Evolutionary conservation across 192 early-diverging fungal genomes (phyloP).

Genomic region (Ramicandelaber brevisporus): DNA sequence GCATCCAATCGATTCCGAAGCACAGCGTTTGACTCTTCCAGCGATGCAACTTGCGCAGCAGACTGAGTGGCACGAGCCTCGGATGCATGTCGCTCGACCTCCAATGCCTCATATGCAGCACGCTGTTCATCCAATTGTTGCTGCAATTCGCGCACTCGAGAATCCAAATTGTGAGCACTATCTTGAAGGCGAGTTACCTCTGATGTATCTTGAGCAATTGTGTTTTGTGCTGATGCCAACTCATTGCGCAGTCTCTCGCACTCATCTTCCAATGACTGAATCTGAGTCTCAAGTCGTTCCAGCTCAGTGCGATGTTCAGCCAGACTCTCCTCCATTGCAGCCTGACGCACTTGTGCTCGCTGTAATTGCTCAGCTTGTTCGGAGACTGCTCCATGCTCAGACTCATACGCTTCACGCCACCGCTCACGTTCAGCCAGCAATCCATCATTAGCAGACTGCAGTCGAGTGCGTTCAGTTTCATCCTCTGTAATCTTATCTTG

Average conservation of each 20-base stretch:
- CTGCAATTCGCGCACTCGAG: conserved; percentile 22
- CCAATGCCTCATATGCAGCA: conserved; percentile 10
- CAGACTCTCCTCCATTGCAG: conserved; percentile 32
- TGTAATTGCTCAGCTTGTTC: conserved; percentile 67
- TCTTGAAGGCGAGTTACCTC: too few relatives aligned
- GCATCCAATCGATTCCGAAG: too few relatives aligned
- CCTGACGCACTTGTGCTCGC: conserved; percentile 47
- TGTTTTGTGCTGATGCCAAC: too few relatives aligned
- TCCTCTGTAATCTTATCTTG: conserved; percentile 34
- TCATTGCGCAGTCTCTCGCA: conserved; percentile 22
- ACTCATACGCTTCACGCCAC: too few relatives aligned
- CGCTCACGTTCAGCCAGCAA: too few relatives aligned
- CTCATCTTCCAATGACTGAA: conserved; percentile 45
- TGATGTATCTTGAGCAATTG: too few relatives aligned
- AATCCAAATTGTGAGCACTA: too few relatives aligned
- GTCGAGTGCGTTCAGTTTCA: conserved; percentile 23
- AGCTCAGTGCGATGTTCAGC: conserved; percentile 28
- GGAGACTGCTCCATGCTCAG: conserved; percentile 44
- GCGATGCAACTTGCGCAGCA: too few relatives aligned
- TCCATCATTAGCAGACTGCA: conserved; percentile 28
- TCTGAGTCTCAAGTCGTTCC: conserved; percentile 33
- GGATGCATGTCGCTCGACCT: conserved; percentile 5
- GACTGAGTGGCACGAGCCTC: conserved; percentile 3
- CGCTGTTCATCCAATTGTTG: conserved; percentile 26
- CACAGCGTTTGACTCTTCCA: too few relatives aligned